Evolutionary conservation across 2,329 filamentous ascomycete genomes (phyloP).

Genomic region (Botrytis hyacinthi): DNA sequence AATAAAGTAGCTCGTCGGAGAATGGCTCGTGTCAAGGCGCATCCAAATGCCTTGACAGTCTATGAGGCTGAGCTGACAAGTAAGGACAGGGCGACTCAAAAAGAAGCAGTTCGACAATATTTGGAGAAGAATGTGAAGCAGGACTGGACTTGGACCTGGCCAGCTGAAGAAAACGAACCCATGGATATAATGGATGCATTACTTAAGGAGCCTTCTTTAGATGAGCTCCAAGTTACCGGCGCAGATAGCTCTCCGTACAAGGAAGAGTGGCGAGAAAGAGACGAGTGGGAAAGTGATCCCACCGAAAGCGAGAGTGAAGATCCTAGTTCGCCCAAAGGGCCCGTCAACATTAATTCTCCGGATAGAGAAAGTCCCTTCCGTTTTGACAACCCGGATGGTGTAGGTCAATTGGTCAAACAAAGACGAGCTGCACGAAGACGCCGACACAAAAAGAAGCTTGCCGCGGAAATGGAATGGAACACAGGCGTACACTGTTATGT

Average conservation of each 20-base stretch:
- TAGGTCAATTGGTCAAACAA: constrained; percentile 36
- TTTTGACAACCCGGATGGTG: constrained; percentile 43
- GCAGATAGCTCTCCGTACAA: constrained; percentile 1
- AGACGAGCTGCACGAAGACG: constrained; percentile 40
- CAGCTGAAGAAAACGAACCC: constrained; percentile 36
- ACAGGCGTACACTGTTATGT: constrained; percentile 77
- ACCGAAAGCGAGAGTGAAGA: constrained; percentile 34
- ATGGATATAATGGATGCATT: constrained; percentile 17
- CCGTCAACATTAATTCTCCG: constrained; percentile 23
- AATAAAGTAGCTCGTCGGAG: constrained; percentile 26
- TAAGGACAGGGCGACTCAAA: constrained; percentile 60
- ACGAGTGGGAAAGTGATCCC: constrained; percentile 38
- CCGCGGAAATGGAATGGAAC: constrained; percentile 74
- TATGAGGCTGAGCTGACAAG: constrained; percentile 61
- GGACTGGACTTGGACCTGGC: constrained; percentile 62
- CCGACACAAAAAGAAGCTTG: constrained; percentile 48
- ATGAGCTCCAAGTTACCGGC: neutral
- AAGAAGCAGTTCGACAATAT: constrained; percentile 59
- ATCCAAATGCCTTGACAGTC: constrained; percentile 41
- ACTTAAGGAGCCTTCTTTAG: neutral
- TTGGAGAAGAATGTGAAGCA: constrained; percentile 53
- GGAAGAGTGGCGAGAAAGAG: constrained; percentile 36
- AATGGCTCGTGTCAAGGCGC: constrained; percentile 32
- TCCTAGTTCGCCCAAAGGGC: constrained; percentile 23
- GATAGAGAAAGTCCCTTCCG: constrained; percentile 38